Percentiles rank a stretch among this genome's conserved stretches.
phyloP scores from a whole-genome alignment of 768 basidiomycete species.

The Symmetrospora coprosmae region DNA sequence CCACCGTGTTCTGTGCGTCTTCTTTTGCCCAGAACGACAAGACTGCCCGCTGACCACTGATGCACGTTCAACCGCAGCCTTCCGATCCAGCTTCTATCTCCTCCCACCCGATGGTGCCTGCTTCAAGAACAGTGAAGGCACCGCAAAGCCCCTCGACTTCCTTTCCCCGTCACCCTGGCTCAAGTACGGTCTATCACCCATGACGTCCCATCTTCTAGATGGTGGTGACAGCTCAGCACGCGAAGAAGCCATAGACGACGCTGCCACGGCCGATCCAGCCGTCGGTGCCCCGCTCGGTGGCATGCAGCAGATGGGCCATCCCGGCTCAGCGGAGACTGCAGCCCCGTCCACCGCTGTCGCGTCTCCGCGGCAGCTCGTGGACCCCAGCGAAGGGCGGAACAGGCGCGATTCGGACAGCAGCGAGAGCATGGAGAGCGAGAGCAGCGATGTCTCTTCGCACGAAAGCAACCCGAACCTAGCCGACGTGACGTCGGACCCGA shows the following conservation, averaged over 20 bases:
- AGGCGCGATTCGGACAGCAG: neutral
- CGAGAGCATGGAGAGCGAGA: no score
- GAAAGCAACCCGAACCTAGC: no score
- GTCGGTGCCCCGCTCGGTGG: neutral
- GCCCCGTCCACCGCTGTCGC: no score
- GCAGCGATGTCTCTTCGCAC: no score
- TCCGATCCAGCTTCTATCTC: slow-evolving; percentile 24
- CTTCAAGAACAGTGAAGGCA: slow-evolving; percentile 26
- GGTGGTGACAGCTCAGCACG: neutral
- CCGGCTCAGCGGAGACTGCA: neutral
- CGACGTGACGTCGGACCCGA: neutral
- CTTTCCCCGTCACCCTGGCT: slow-evolving; percentile 21
- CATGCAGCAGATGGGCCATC: slow-evolving; percentile 5
- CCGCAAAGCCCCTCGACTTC: slow-evolving; percentile 21
- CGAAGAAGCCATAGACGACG: neutral
- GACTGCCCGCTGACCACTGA: no score
- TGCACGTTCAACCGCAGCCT: slow-evolving; percentile 10
- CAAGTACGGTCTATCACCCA: slow-evolving; percentile 12
- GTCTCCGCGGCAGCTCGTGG: no score
- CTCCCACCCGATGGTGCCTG: slow-evolving; percentile 19
- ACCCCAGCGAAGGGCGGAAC: no score
- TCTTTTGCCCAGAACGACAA: no score
- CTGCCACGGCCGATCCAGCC: neutral
- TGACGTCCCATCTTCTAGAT: slow-evolving; percentile 1
- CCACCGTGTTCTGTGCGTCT: slow-evolving; percentile 1